These are phyloP conservation scores for Plasmodium gallinaceum DNA, from an alignment of 169 alveolate species.

Conservation along the genomic window DNA sequence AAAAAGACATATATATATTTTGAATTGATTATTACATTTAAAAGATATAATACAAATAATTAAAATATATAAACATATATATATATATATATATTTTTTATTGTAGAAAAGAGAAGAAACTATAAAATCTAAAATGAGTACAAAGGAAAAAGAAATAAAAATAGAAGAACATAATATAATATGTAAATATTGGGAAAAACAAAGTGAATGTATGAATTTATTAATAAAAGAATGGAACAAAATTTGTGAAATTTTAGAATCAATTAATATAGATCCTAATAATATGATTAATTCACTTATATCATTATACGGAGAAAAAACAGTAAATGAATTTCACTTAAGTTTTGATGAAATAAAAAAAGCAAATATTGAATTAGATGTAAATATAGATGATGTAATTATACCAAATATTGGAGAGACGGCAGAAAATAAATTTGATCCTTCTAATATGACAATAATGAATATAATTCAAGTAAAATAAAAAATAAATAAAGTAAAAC, in stretches of 20 bases:
- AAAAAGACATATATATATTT: background rate
- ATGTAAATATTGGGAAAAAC: slow-evolving; percentile 69
- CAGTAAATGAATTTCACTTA: slow-evolving; percentile 57
- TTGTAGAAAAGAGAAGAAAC: slow-evolving; percentile 40
- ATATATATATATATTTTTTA: background rate
- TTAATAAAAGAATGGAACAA: slow-evolving; percentile 74
- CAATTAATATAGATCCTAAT: slow-evolving; percentile 67
- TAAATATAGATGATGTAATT: slow-evolving; percentile 47
- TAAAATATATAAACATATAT: background rate
- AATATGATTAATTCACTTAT: slow-evolving; percentile 59
- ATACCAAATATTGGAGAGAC: slow-evolving; percentile 44
- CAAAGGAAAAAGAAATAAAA: slow-evolving; percentile 72
- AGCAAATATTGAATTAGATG: slow-evolving; percentile 66
- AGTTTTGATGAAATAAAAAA: slow-evolving; percentile 48
- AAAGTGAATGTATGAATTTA: slow-evolving; percentile 75
- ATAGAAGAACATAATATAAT: slow-evolving; percentile 67
- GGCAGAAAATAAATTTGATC: slow-evolving; percentile 43
- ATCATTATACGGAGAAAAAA: slow-evolving; percentile 61
- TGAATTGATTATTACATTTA: background rate
- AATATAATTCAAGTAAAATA: slow-evolving; percentile 46
- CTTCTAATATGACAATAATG: slow-evolving; percentile 43
- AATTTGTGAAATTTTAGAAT: slow-evolving; percentile 67
- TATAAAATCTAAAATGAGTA: slow-evolving; percentile 53
- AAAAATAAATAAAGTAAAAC: background rate
- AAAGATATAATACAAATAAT: background rate